Conservation (phyloP, 805 yeast genomes). For the Spathaspora boniae region DNA sequence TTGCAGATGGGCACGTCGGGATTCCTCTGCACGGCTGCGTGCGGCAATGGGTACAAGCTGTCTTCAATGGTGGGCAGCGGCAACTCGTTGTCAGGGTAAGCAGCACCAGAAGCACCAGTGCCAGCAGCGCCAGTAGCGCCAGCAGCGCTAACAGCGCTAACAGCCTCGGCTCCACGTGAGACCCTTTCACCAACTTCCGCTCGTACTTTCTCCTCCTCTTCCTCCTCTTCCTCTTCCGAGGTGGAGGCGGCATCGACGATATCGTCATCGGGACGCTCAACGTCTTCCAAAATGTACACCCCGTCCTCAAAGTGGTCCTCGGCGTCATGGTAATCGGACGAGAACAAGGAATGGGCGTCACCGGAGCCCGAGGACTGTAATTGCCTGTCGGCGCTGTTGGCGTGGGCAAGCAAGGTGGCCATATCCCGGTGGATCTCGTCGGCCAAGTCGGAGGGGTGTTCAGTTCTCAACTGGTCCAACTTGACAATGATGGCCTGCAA, state of each 20-base stretch:
- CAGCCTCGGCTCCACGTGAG: not conserved
- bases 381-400: slow-evolving; percentile 11
- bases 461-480: slow-evolving; percentile 16
- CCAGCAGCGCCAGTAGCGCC: not conserved
- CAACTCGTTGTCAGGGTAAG: slow-evolving; percentile 8
- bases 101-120: not conserved
- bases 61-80: slow-evolving; percentile 13
- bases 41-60: slow-evolving; percentile 68
- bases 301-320: slow-evolving; percentile 52
- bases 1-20: slow-evolving; percentile 54
- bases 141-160: slow-evolving; percentile 1
- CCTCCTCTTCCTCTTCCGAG: slow-evolving; percentile 13
- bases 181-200: slow-evolving; percentile 4
- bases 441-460: slow-evolving; percentile 9
- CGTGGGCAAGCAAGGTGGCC: slow-evolving; percentile 13
- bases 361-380: slow-evolving; percentile 6
- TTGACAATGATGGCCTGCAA: slow-evolving; percentile 20
- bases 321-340: slow-evolving; percentile 55
- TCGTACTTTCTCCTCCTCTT: slow-evolving; percentile 10
- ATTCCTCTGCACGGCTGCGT: slow-evolving; percentile 47
- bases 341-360: slow-evolving; percentile 28
- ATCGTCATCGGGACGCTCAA: slow-evolving; percentile 15
- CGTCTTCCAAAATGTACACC: slow-evolving; percentile 26
- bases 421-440: slow-evolving; percentile 19
- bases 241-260: slow-evolving; percentile 17